A percentile compares a stretch with the other conserved stretches of the same genome.
phyloP scores from a whole-genome alignment of 441 rosid species.

The Arabidopsis hybrid region DNA sequence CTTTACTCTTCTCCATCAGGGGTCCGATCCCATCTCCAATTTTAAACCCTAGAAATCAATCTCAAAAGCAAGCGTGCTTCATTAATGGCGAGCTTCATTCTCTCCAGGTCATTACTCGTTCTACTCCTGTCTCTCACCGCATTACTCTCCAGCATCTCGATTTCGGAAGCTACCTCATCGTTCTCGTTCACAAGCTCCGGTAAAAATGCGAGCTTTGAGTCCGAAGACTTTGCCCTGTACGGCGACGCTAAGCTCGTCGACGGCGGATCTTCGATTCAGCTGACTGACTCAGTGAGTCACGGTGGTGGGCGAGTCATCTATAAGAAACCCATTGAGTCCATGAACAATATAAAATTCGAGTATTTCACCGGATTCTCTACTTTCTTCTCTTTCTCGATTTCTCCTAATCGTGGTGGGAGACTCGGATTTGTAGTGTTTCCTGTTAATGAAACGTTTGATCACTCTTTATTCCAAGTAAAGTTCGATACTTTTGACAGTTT shows the following conservation, averaged over 20 bases:
- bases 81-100: conserved; percentile 55
- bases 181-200: conserved; percentile 61
- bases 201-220: conserved; percentile 60
- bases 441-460: conserved; percentile 52
- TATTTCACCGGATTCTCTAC: conserved; percentile 63
- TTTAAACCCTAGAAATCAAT: conserved; percentile 55
- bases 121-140: conserved; percentile 43
- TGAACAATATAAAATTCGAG: conserved; percentile 48
- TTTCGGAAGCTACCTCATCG: conserved; percentile 52
- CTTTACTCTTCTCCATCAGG: conserved; percentile 43
- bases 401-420: conserved; percentile 51
- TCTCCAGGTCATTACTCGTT: conserved; percentile 41
- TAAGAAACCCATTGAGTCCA: conserved; percentile 71
- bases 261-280: conserved; percentile 63
- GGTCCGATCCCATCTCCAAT: conserved; percentile 45
- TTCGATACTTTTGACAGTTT: conserved; percentile 53
- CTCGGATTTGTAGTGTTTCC: conserved; percentile 41
- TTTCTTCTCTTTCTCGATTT: conserved; percentile 64
- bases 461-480: conserved; percentile 50
- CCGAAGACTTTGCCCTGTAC: conserved; percentile 56
- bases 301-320: conserved; percentile 67
- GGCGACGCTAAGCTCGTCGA: conserved; percentile 67
- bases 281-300: conserved; percentile 53
- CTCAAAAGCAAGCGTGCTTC: conserved; percentile 22
- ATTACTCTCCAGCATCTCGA: conserved; percentile 45